These are phyloP conservation scores for Herpetomonas samuelpessoai DNA, from an alignment of 208 protist species.

Conservation along the genomic window DNA sequence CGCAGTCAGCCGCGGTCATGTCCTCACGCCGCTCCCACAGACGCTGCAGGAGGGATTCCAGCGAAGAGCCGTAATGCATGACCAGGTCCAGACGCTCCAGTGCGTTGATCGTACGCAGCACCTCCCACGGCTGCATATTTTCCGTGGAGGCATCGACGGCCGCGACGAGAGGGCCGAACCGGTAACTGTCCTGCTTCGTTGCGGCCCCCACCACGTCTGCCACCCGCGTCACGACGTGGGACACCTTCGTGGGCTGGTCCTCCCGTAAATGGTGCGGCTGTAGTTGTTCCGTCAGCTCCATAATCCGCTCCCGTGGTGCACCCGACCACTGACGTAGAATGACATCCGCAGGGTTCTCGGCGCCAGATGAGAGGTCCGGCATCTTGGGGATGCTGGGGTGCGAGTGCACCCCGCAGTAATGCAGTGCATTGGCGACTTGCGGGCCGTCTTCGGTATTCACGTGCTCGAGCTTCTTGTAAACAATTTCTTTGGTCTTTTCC, in stretches of 20 bases:
- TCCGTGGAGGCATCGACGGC: conserved; percentile 47
- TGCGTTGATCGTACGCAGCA: conserved; percentile 46
- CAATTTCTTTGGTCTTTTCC: conserved; percentile 36
- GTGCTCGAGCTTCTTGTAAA: conserved; percentile 51
- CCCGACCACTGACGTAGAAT: conserved; percentile 71
- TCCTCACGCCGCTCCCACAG: conserved; percentile 44
- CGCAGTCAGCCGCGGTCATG: conserved; percentile 51
- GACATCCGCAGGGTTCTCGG: conserved; percentile 75
- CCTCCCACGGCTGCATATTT: conserved; percentile 61
- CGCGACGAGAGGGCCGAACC: conserved; percentile 67
- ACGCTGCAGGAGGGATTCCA: conserved; percentile 53
- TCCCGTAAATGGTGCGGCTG: conserved; percentile 50
- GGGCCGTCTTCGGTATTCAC: conserved; percentile 68
- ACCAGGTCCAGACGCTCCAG: conserved; percentile 57
- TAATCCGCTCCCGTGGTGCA: conserved; percentile 63
- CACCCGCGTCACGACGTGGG: conserved; percentile 51
- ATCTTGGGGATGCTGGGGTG: conserved; percentile 69
- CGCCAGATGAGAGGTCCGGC: conserved; percentile 13
- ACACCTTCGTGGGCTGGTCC: conserved; percentile 34
- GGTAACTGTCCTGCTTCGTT: conserved; percentile 35
- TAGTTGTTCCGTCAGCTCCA: conserved; percentile 81
- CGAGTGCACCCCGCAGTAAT: conserved; percentile 55
- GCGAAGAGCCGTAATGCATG: conserved; percentile 21
- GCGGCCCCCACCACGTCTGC: conserved; percentile 39
- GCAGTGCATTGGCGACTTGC: conserved; percentile 75